These are phyloP conservation scores for Pleurotus tuber-regium DNA, from an alignment of 768 basidiomycete genomes.

Conservation along the genomic window DNA sequence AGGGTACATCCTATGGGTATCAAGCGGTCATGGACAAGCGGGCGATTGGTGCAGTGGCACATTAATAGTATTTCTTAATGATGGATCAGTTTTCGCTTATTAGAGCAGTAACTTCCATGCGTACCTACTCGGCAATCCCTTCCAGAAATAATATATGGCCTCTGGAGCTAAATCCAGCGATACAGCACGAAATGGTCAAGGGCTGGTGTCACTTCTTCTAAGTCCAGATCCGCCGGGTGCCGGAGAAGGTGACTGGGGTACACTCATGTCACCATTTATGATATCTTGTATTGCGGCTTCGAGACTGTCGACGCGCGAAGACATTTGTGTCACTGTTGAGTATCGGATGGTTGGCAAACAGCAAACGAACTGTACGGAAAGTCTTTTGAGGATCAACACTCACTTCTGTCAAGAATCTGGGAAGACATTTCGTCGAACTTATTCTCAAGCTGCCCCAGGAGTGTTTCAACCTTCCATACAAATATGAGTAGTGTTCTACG, in stretches of 20 bases:
- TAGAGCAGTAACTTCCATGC: too few species aligned
- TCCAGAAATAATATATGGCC: too few species aligned
- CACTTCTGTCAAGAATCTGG: constrained; percentile 84
- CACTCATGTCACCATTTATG: constrained; percentile 70
- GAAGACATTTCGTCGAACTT: constrained; percentile 93
- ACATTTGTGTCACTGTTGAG: constrained; percentile 86
- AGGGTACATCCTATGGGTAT: too few species aligned
- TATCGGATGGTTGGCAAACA: constrained; percentile 10
- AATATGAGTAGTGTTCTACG: constrained; percentile 6
- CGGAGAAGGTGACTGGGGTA: constrained; percentile 63
- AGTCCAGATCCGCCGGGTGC: constrained; percentile 32
- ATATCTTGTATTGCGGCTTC: constrained; percentile 92
- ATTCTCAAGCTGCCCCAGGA: constrained; percentile 83
- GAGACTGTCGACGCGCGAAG: constrained; percentile 82
- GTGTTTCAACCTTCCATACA: constrained; percentile 70
- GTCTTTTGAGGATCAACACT: constrained; percentile 28
- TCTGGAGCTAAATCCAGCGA: too few species aligned
- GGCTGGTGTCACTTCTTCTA: constrained; percentile 41
- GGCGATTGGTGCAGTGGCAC: too few species aligned
- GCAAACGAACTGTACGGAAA: too few species aligned
- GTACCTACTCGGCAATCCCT: too few species aligned
- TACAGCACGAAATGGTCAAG: too few species aligned
- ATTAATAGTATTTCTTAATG: too few species aligned
- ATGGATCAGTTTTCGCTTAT: too few species aligned
- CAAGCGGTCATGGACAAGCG: too few species aligned